Evolutionary conservation across 345 rosid genomes (phyloP).

Genomic region (Rhodamnia argentea): DNA sequence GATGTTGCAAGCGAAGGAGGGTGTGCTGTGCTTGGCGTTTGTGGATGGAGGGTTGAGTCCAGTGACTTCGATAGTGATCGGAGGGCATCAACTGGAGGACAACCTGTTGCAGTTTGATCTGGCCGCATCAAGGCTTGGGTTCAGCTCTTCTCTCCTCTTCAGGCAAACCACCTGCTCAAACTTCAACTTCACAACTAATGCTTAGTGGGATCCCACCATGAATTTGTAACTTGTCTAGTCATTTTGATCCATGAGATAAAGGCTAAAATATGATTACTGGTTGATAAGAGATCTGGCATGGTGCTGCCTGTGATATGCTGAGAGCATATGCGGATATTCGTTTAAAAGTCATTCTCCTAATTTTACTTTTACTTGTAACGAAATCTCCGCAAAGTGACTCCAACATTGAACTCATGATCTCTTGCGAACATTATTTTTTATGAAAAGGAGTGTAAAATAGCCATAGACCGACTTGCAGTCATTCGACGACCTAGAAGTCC

Average conservation of each 20-base stretch:
- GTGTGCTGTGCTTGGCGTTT: slow-evolving; percentile 22
- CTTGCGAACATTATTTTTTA: neutral
- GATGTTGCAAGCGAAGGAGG: slow-evolving; percentile 22
- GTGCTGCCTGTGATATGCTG: neutral
- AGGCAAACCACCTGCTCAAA: slow-evolving; percentile 40
- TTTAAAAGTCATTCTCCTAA: neutral
- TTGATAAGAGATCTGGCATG: neutral
- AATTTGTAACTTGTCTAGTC: neutral
- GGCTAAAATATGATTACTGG: neutral
- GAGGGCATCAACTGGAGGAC: slow-evolving; percentile 31
- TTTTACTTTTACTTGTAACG: neutral
- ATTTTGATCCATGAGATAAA: neutral
- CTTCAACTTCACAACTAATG: slow-evolving; percentile 46
- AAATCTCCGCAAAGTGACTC: neutral
- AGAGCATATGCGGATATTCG: neutral
- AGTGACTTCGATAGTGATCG: slow-evolving; percentile 21
- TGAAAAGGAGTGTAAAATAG: neutral
- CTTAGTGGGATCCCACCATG: neutral
- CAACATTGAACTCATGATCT: neutral
- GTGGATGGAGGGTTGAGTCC: slow-evolving; percentile 23
- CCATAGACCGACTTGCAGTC: neutral
- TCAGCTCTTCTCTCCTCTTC: slow-evolving; percentile 20
- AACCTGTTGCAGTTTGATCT: slow-evolving; percentile 29
- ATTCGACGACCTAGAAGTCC: neutral
- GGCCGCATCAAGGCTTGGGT: slow-evolving; percentile 21